Conservation (phyloP, 176 grass and related monocot genomes). For the Stipa capillata region DNA sequence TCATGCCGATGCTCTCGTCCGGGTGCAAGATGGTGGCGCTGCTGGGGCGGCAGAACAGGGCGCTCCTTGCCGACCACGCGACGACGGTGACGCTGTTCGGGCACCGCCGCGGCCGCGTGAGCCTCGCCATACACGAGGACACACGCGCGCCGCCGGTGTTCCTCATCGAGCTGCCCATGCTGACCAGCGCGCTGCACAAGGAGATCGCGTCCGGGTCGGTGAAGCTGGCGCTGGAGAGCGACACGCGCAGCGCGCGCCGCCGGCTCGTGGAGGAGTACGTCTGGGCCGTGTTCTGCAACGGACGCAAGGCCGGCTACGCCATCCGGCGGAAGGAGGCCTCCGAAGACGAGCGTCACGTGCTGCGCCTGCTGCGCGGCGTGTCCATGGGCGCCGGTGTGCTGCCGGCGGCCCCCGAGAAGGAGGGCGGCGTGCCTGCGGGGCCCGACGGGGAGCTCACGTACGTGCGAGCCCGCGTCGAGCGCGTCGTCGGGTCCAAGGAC, state of each 20-base stretch:
- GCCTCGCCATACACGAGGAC: constrained; percentile 89
- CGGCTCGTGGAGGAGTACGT: constrained; percentile 86
- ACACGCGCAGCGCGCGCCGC: constrained; percentile 67
- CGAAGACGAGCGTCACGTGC: constrained; percentile 73
- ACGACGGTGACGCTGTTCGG: constrained; percentile 84
- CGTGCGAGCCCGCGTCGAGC: constrained; percentile 84
- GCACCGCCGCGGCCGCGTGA: constrained; percentile 54
- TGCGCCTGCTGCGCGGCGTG: constrained; percentile 80
- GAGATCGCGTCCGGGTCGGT: constrained; percentile 72
- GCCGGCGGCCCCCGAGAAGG: constrained; percentile 58
- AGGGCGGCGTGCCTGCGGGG: constrained; percentile 24
- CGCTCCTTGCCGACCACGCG: constrained; percentile 73
- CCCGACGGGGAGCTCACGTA: constrained; percentile 88
- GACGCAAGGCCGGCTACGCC: constrained; percentile 79
- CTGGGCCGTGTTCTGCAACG: constrained; percentile 96
- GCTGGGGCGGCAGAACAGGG: constrained; percentile 52
- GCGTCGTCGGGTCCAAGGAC: constrained; percentile 89
- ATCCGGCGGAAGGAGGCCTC: constrained; percentile 79
- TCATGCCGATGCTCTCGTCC: constrained; percentile 83
- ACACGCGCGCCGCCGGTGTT: constrained; percentile 70
- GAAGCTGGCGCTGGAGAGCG: constrained; percentile 92
- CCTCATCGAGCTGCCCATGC: constrained; percentile 84
- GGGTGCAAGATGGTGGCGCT: constrained; percentile 97
- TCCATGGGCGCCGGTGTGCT: constrained; percentile 96
- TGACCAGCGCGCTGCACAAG: constrained; percentile 75